These are phyloP conservation scores for Licmophora abbreviata DNA, from an alignment of 108 stramenopile species.

Conservation along the genomic window DNA sequence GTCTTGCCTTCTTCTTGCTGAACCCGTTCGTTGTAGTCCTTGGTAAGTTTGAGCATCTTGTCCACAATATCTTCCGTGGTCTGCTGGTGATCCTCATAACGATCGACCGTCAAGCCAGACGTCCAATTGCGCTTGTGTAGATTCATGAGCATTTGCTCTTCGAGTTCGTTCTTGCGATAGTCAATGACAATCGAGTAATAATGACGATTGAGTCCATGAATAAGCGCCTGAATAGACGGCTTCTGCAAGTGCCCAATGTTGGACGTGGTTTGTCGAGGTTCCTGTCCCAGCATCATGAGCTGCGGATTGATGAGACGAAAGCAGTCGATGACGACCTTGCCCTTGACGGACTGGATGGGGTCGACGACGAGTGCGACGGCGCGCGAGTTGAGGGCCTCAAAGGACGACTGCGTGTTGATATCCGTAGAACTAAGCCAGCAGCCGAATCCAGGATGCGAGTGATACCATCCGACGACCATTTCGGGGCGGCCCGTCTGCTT, in stretches of 20 bases:
- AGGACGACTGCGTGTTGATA: conserved; percentile 97
- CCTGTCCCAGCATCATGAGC: conserved; percentile 95
- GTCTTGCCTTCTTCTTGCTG: conserved; percentile 82
- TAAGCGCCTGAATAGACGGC: conserved; percentile 96
- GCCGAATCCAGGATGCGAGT: conserved; percentile 99
- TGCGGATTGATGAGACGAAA: conserved; percentile 98
- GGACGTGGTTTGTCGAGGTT: conserved; percentile 97
- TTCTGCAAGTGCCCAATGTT: conserved; percentile 99
- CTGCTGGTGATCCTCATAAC: conserved; percentile 86
- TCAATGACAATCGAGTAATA: conserved; percentile 99
- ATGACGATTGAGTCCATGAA: conserved; percentile 97
- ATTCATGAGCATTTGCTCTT: conserved; percentile 99
- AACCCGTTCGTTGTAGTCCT: conserved; percentile 92
- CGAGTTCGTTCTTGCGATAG: conserved; percentile 99
- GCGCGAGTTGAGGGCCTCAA: conserved; percentile 92
- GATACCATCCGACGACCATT: conserved; percentile 99
- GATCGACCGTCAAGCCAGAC: conserved; percentile 68
- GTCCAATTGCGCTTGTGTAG: conserved; percentile 95
- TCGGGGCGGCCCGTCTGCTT: conserved; percentile 96
- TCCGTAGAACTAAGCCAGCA: conserved; percentile 98
- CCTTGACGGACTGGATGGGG: conserved; percentile 99
- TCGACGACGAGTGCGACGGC: conserved; percentile 98
- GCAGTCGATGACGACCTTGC: conserved; percentile 99
- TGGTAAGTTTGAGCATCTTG: conserved; percentile 85
- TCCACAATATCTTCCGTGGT: conserved; percentile 82